Percentiles rank a stretch among this genome's conserved stretches.
These are phyloP conservation scores for Rachicladosporium sp. DNA, from an alignment of 2,329 filamentous ascomycete species.

Conservation along the genomic window DNA sequence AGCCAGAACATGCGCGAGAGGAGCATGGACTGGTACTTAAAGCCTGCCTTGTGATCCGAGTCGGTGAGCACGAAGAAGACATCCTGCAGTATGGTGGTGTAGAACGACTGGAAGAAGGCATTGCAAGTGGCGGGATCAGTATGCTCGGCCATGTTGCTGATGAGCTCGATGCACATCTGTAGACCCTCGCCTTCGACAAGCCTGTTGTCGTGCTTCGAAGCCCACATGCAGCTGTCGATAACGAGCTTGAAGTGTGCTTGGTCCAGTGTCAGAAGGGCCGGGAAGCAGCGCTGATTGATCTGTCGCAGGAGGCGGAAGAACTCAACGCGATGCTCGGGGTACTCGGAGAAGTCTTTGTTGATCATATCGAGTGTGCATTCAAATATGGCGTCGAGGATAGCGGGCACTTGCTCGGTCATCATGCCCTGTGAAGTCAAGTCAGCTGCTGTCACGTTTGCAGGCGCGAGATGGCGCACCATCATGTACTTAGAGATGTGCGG, in stretches of 20 bases:
- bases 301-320: slow-evolving; percentile 95
- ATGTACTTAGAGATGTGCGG: slow-evolving; percentile 38
- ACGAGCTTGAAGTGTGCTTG: slow-evolving; percentile 98
- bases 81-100: slow-evolving; percentile 87
- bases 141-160: slow-evolving; percentile 86
- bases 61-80: slow-evolving; percentile 98
- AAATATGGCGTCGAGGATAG: slow-evolving; percentile 97
- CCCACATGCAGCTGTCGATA: slow-evolving; percentile 99
- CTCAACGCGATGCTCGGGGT: slow-evolving; percentile 96
- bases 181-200: slow-evolving; percentile 93
- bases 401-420: slow-evolving; percentile 96
- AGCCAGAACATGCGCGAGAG: slow-evolving; percentile 95
- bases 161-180: slow-evolving; percentile 94
- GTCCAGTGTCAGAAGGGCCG: slow-evolving; percentile 82
- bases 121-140: slow-evolving; percentile 76
- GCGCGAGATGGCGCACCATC: slow-evolving; percentile 19
- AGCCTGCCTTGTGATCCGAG: slow-evolving; percentile 95
- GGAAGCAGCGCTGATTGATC: slow-evolving; percentile 97
- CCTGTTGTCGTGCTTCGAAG: slow-evolving; percentile 99
- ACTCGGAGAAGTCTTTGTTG: slow-evolving; percentile 99
- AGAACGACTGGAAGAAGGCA: slow-evolving; percentile 97
- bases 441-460: slow-evolving; percentile 15
- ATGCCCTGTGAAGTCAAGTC: slow-evolving; percentile 46
- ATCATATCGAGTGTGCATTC: slow-evolving; percentile 99
- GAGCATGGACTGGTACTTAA: slow-evolving; percentile 93